Base-by-base conservation (phyloP, 768 basidiomycete genomes). In the Naganishia antarctica region DNA sequence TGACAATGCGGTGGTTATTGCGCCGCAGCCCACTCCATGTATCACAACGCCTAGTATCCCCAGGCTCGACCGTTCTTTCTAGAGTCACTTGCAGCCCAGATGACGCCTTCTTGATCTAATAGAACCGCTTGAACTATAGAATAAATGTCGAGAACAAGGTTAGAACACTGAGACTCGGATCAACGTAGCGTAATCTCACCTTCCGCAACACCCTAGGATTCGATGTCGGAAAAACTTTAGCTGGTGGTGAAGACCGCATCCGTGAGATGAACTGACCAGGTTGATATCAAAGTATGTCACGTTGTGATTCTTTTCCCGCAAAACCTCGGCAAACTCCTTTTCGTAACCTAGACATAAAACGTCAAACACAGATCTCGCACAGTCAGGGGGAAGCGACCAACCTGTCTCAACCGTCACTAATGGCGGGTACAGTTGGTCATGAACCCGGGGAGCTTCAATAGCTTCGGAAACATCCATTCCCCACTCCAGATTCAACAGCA, bases 61-160 rank as follows among this genome's bases (percentile, higher is more conserved):
- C 88, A 85, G 4, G 92, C 89, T 44, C 91, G 83, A n/a, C 91
- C 91, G 68, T 91, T 88, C 81, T 93, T 94, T 73, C 91, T 83
- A 21, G 89, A 90, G 77, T 96, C 92, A 73, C 89, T 90, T 9
- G 89, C 87, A 66, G 90, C 91, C 67, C 82, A 88, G 28, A 91
- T 81, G 47, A 72, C 77, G 7, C 82, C 84, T 58, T 85, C 82
- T 46, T 76, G 65, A 61, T 79, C 80, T 63, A 83, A 58, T 2
- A 90, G 83, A 8, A 80, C 75, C 0, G 81, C 83, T 76, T 93
- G 88, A 18, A 94, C 82, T 57, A 43, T 60, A 25, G 31, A 12
- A 46, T 28, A 18, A 3, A 37, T 37, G 34, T 7, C 34, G 18
- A 21, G 15, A 26, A 60, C 34, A 46, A 31, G 16, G 26, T 60